These are phyloP conservation scores for Neospermospora avenae DNA, from an alignment of 2,329 filamentous ascomycete genomes.

Conservation along the genomic window DNA sequence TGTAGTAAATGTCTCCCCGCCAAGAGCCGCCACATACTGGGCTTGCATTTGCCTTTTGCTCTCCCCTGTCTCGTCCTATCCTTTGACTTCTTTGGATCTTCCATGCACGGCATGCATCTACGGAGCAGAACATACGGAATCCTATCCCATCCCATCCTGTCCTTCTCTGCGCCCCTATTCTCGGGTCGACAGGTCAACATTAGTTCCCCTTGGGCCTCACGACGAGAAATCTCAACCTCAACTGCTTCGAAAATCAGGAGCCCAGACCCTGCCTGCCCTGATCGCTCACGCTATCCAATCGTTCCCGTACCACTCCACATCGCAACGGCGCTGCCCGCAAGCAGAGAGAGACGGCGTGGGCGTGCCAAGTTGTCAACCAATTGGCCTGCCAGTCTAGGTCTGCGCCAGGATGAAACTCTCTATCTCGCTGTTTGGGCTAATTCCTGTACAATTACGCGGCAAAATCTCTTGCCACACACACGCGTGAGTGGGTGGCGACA, in stretches of 20 bases:
- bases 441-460: conserved; percentile 11
- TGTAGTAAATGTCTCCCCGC: neutral
- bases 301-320: neutral
- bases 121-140: neutral
- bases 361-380: no score
- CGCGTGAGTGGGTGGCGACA: conserved; percentile 7
- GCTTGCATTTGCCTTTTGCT: neutral
- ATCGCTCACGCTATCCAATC: conserved; percentile 7
- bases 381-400: neutral
- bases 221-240: neutral
- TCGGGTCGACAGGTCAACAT: neutral
- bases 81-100: neutral
- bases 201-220: neutral
- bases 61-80: neutral
- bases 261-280: neutral
- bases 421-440: conserved; percentile 6
- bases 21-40: neutral
- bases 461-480: neutral
- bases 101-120: neutral
- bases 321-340: neutral
- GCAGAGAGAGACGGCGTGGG: neutral
- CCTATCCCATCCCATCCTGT: neutral
- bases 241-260: neutral
- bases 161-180: neutral
- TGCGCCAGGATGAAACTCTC: conserved; percentile 12